A percentile compares a stretch with the other conserved stretches of the same genome.
phyloP scores from a whole-genome alignment of 2,329 filamentous ascomycete species.

The Cercospora sp. region DNA sequence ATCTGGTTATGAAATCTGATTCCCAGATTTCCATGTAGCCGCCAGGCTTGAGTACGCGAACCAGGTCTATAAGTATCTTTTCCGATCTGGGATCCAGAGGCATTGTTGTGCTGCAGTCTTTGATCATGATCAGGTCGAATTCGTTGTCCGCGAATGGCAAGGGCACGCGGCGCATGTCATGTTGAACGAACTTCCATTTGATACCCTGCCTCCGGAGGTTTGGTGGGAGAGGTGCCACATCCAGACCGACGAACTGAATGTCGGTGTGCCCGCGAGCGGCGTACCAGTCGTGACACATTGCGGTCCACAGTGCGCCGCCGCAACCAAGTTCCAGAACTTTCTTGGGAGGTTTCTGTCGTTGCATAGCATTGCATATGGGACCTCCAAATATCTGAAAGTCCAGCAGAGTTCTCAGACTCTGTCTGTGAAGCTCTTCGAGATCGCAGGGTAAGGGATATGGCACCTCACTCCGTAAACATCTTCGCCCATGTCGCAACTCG shows the following conservation, averaged over 20 bases:
- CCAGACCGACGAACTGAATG: conserved; percentile 78
- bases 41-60: conserved; percentile 74
- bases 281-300: conserved; percentile 81
- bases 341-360: conserved; percentile 67
- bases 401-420: conserved; percentile 79
- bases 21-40: conserved; percentile 89
- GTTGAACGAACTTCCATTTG: conserved; percentile 85
- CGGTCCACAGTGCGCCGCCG: conserved; percentile 85
- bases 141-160: conserved; percentile 77
- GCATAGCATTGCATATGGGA: conserved; percentile 70
- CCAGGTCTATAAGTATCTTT: conserved; percentile 66
- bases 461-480: conserved; percentile 72
- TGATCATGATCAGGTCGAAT: conserved; percentile 86
- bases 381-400: conserved; percentile 78
- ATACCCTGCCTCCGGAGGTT: conserved; percentile 69
- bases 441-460: conserved; percentile 88
- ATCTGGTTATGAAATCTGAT: conserved; percentile 78
- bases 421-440: conserved; percentile 80
- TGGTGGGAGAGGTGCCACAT: conserved; percentile 72
- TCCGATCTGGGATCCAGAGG: conserved; percentile 57
- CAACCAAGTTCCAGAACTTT: conserved; percentile 85
- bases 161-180: conserved; percentile 74
- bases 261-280: conserved; percentile 64
- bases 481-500: conserved; percentile 72
- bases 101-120: conserved; percentile 74